Base-by-base conservation (phyloP, 139 green algal species). In the Desmodesmus armatus region DNA sequence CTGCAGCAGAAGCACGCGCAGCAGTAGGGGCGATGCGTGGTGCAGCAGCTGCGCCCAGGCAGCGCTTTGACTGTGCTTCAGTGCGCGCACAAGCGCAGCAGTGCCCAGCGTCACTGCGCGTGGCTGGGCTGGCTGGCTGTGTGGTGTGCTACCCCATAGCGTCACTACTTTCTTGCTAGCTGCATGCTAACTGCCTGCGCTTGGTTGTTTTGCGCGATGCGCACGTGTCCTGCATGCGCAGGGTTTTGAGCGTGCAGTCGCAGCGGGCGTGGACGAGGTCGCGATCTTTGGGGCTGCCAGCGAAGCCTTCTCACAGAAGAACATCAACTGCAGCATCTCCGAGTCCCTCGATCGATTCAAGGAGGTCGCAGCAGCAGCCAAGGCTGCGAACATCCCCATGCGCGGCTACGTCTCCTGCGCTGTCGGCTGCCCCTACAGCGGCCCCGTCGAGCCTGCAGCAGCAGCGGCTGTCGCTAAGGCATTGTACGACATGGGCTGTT, bases 401-500 rank as follows among this genome's bases (percentile, higher is more conserved):
- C 67, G 82, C 29, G 94, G 94, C 43, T 96, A 97, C 85, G 94
- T 98, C 3, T 97, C 93, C 3, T 96, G 92, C 71, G 94, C 93
- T 21, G 90, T 95, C 4, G 94, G 93, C 63, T 99, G 96, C 87
- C 96, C 96, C 25, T 95, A 95, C 75, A 89, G 88, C 91, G 94
- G 94, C 81, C 25, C 3, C 7, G 66, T 92, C 6, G 82, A 87
- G 11, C 69, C 80, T 9, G n/a, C 67, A 35, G 35, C 76, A 29
- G 96, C 94, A 3, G 96, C 96, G 3, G 58, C 83, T 17, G 94
- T 99, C 41, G 95, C 93, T 6, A 72, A 63, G 13, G 85, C 76
- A 9, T 80, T 99, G 55, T 51, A 92, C 78, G 85, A 95, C 53
- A 96, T 99, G 95, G 96, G 96, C 5, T 99, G 96, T 92, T 98